These are phyloP conservation scores for Mycena venus DNA, from an alignment of 768 basidiomycete genomes.

Conservation along the genomic window DNA sequence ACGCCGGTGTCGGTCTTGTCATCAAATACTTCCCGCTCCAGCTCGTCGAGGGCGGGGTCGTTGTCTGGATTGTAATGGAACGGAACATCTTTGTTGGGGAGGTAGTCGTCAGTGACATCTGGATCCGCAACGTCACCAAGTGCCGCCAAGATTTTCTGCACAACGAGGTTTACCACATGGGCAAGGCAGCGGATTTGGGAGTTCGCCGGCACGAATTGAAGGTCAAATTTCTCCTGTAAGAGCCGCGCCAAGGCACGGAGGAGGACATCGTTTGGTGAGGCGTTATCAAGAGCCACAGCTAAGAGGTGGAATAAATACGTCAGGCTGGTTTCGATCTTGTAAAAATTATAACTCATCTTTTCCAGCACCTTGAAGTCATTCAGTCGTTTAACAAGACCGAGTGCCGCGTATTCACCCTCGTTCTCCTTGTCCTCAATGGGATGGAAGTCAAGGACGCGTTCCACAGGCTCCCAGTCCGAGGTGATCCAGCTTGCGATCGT, in stretches of 20 bases:
- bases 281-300: constrained; percentile 43
- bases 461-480: constrained; percentile 43
- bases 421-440: constrained; percentile 46
- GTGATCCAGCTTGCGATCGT: constrained; percentile 38
- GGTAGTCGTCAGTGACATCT: too few species aligned
- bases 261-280: constrained; percentile 50
- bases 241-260: constrained; percentile 25
- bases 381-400: constrained; percentile 39
- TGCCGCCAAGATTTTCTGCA: too few species aligned
- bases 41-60: too few species aligned
- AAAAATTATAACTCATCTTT: constrained; percentile 51
- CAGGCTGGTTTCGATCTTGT: too few species aligned
- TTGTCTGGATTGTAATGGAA: too few species aligned
- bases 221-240: constrained; percentile 40
- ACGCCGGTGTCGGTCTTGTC: too few species aligned
- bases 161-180: too few species aligned
- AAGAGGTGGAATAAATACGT: too few species aligned
- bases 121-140: too few species aligned
- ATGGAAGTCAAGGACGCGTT: constrained; percentile 23
- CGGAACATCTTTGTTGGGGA: too few species aligned
- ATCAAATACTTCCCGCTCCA: too few species aligned
- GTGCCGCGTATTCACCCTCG: too few species aligned
- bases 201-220: constrained; percentile 36
- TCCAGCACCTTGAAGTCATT: constrained; percentile 41
- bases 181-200: constrained; percentile 49